phyloP scores from a whole-genome alignment of 2,329 filamentous ascomycete genomes.

The Colletotrichum trifolii region DNA sequence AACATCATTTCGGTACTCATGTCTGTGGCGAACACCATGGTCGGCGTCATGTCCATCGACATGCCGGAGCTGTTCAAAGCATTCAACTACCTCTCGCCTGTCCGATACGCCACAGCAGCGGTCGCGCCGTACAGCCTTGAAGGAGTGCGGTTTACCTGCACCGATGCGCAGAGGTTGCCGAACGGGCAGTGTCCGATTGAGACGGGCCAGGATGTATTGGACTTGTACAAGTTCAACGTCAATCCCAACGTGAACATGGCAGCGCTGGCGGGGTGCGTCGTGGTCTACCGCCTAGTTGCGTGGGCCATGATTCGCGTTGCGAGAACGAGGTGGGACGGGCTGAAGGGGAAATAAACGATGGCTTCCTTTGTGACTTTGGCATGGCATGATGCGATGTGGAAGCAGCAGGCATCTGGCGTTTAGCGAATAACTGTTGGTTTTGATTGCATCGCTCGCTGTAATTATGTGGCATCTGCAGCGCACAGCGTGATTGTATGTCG shows the following conservation, averaged over 20 bases:
- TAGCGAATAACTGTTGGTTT: neutral
- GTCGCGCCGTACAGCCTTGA: slow-evolving; percentile 74
- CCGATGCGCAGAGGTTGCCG: slow-evolving; percentile 66
- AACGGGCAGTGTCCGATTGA: slow-evolving; percentile 72
- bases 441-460: neutral
- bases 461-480: neutral
- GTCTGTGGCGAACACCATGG: slow-evolving; percentile 77
- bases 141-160: slow-evolving; percentile 72
- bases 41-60: slow-evolving; percentile 76
- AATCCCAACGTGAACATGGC: slow-evolving; percentile 71
- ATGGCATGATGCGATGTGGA: neutral
- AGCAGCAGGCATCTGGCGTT: neutral
- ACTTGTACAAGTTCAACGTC: slow-evolving; percentile 74
- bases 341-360: slow-evolving; percentile 49
- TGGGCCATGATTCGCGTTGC: slow-evolving; percentile 67
- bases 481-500: neutral
- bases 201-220: slow-evolving; percentile 74
- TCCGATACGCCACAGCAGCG: slow-evolving; percentile 76
- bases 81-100: slow-evolving; percentile 78
- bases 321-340: slow-evolving; percentile 56
- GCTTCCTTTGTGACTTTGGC: too few species aligned
- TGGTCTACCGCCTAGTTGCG: slow-evolving; percentile 74
- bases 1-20: slow-evolving; percentile 78
- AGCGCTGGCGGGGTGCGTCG: slow-evolving; percentile 70
- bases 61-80: slow-evolving; percentile 74